Evolutionary conservation across 1,284 basidiomycete species (phyloP).

Genomic region (Crepidotus sp.): DNA sequence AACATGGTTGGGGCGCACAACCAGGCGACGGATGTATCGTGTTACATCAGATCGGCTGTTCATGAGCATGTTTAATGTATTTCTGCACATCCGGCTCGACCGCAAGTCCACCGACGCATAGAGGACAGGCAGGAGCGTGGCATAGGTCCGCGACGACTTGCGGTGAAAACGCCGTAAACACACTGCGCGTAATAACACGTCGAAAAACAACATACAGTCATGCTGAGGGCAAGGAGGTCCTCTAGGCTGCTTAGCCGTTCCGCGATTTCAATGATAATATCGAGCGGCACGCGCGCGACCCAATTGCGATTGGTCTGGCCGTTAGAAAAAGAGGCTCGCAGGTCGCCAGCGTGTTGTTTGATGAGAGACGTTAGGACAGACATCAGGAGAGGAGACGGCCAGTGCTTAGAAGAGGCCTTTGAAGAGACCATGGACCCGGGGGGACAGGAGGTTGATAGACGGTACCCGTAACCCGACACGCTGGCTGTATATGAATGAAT

Average conservation of each 20-base stretch:
- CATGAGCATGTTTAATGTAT: slow-evolving; percentile 6
- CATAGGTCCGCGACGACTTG: slow-evolving; percentile 13
- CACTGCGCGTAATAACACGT: not conserved
- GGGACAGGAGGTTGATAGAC: not conserved
- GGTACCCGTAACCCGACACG: not conserved
- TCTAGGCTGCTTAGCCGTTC: slow-evolving; percentile 8
- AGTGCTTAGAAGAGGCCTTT: slow-evolving; percentile 12
- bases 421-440: slow-evolving; percentile 13
- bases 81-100: slow-evolving; percentile 14
- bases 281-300: slow-evolving; percentile 12
- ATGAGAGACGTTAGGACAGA: slow-evolving; percentile 11
- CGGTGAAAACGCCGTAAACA: slow-evolving; percentile 1
- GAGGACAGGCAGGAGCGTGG: slow-evolving; percentile 17
- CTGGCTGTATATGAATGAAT: slow-evolving; percentile 1
- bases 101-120: slow-evolving; percentile 17
- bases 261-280: slow-evolving; percentile 16
- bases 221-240: slow-evolving; percentile 12
- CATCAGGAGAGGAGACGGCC: slow-evolving; percentile 7
- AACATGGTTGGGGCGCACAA: slow-evolving; percentile 17
- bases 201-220: slow-evolving; percentile 9
- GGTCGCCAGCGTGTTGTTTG: slow-evolving; percentile 10
- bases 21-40: slow-evolving; percentile 12
- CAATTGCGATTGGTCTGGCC: not conserved
- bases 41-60: slow-evolving; percentile 5
- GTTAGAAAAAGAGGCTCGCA: not conserved